phyloP scores from a whole-genome alignment of 1,284 basidiomycete species.

The Rhodotorula sp. region DNA sequence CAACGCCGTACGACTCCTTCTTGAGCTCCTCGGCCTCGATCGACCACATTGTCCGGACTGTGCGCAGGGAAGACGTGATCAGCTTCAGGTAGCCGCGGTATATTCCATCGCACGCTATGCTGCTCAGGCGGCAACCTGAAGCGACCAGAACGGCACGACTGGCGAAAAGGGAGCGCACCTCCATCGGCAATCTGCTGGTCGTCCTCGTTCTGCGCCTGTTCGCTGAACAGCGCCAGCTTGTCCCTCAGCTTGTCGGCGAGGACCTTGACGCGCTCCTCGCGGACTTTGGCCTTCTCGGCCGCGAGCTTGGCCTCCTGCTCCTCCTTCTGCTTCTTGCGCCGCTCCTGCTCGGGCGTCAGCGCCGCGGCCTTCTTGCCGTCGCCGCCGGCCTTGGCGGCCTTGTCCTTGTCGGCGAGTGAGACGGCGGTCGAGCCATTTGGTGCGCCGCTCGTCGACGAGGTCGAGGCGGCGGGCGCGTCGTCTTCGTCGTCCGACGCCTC shows the following conservation, averaged over 20 bases:
- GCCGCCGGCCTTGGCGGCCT: conserved; percentile 17
- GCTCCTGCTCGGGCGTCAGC: conserved; percentile 71
- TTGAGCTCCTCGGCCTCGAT: conserved; percentile 65
- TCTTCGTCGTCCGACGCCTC: conserved; percentile 63
- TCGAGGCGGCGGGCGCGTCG: conserved; percentile 30
- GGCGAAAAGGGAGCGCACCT: conserved; percentile 13
- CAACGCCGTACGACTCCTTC: conserved; percentile 88
- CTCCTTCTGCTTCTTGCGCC: conserved; percentile 61
- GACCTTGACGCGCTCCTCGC: conserved; percentile 76
- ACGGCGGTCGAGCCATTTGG: background rate
- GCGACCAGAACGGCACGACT: too few relatives aligned
- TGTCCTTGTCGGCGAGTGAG: background rate
- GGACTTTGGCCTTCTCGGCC: conserved; percentile 55
- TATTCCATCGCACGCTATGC: background rate
- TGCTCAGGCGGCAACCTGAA: too few relatives aligned
- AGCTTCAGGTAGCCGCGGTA: too few relatives aligned
- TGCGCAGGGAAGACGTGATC: background rate
- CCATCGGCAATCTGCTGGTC: conserved; percentile 42
- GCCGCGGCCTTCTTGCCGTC: conserved; percentile 45
- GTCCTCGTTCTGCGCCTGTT: conserved; percentile 65
- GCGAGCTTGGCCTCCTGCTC: conserved; percentile 46
- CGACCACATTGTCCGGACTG: conserved; percentile 46
- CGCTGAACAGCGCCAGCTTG: conserved; percentile 88
- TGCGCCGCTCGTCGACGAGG: background rate
- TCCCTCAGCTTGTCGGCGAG: conserved; percentile 71